Evolutionary conservation across 768 basidiomycete species (phyloP).

Genomic region (Leccinum rimulosum): DNA sequence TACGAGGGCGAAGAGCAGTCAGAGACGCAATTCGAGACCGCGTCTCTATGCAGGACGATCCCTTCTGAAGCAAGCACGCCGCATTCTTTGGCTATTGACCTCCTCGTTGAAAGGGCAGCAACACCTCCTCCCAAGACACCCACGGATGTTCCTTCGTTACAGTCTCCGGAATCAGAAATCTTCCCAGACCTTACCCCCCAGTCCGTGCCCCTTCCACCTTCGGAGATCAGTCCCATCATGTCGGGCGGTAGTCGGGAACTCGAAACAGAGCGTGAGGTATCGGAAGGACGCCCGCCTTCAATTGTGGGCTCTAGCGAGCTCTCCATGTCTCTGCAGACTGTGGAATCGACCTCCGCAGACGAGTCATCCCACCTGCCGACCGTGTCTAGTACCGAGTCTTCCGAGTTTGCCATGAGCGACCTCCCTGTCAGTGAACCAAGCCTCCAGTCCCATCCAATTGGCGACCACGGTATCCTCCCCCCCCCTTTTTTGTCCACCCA

Average conservation of each 20-base stretch:
- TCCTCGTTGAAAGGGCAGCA: conserved; percentile 18
- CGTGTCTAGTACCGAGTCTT: conserved; percentile 42
- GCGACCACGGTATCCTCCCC: conserved; percentile 36
- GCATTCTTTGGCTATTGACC: conserved; percentile 36
- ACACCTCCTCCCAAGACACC: conserved; percentile 29
- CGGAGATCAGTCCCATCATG: conserved; percentile 29
- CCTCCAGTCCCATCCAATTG: conserved; percentile 34
- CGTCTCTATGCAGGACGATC: conserved; percentile 36
- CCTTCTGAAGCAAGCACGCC: conserved; percentile 34
- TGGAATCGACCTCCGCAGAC: conserved; percentile 30
- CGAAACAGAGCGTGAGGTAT: conserved; percentile 18
- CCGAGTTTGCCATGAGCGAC: conserved; percentile 29
- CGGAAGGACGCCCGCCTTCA: conserved; percentile 8
- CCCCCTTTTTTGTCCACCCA: conserved; percentile 39
- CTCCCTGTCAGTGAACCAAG: conserved; percentile 29
- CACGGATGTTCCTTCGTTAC: conserved; percentile 23
- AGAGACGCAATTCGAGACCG: conserved; percentile 52
- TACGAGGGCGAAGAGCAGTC: conserved; percentile 31
- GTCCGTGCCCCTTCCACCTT: conserved; percentile 40
- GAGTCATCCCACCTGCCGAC: conserved; percentile 34
- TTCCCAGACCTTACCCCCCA: conserved; percentile 21
- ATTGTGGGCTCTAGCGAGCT: conserved; percentile 23
- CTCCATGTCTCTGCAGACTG: conserved; percentile 31
- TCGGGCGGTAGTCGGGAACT: conserved; percentile 21
- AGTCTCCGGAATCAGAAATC: conserved; percentile 23